A percentile compares a stretch with the other conserved stretches of the same genome.
phyloP scores from a whole-genome alignment of 192 early-diverging fungal genomes.

The Coemansia sp. region DNA sequence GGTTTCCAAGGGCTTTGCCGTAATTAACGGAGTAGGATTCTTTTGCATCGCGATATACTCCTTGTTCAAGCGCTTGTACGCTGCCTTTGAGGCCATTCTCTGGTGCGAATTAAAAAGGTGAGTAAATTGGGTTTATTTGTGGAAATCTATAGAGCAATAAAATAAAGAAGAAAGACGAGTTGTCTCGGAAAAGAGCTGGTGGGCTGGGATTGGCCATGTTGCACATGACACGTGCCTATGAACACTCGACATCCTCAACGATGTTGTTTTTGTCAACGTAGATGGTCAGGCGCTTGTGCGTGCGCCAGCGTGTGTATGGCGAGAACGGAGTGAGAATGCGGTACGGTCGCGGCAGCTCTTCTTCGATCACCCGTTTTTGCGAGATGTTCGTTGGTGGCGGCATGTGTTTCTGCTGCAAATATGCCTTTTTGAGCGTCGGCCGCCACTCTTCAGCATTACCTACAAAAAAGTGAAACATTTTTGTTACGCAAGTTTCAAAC shows the following conservation, averaged over 20 bases:
- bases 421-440: conserved; percentile 45
- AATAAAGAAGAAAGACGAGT: conserved; percentile 7
- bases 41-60: conserved; percentile 75
- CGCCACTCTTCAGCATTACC: conserved; percentile 47
- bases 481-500: too few relatives aligned
- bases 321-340: conserved; percentile 39
- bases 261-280: conserved; percentile 42
- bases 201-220: conserved; percentile 2
- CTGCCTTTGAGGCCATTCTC: conserved; percentile 78
- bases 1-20: conserved; percentile 85
- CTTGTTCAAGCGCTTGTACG: conserved; percentile 74
- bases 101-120: not conserved
- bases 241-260: conserved; percentile 43
- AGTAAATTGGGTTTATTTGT: not conserved
- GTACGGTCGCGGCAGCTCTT: conserved; percentile 50
- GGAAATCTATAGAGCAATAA: conserved; percentile 11
- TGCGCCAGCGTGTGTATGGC: conserved; percentile 37
- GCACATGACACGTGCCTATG: not conserved
- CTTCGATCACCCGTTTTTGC: conserved; percentile 37
- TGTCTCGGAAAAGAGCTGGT: not conserved
- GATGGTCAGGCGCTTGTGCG: conserved; percentile 31
- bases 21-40: conserved; percentile 86
- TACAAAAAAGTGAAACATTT: conserved; percentile 5
- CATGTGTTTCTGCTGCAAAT: conserved; percentile 40
- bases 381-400: conserved; percentile 35